Evolutionary conservation across 1,139 yeast genomes (phyloP).

Genomic region (Yamadazyma aaseri): DNA sequence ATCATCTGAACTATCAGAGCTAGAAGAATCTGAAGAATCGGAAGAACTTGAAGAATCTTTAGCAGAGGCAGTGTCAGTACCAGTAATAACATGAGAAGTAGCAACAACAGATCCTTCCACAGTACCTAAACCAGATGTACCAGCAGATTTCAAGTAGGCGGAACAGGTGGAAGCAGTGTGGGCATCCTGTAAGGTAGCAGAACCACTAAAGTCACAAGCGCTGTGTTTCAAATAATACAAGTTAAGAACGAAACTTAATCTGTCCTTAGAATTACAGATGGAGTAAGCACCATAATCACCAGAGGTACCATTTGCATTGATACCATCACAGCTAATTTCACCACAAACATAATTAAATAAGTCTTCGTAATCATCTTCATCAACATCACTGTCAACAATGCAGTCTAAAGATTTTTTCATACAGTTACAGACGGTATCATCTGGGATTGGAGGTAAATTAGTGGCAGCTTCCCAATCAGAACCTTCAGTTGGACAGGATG

Average conservation of each 20-base stretch:
- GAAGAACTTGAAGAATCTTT: constrained; percentile 24
- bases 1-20: constrained; percentile 23
- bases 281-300: constrained; percentile 45
- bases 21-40: constrained; percentile 18
- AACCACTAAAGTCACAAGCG: constrained; percentile 45
- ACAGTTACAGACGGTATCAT: constrained; percentile 39
- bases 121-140: constrained; percentile 26
- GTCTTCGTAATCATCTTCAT: constrained; percentile 31
- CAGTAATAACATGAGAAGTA: constrained; percentile 18
- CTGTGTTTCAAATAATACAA: constrained; percentile 35
- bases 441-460: constrained; percentile 47
- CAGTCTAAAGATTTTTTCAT: constrained; percentile 33
- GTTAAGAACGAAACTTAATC: constrained; percentile 42
- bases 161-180: constrained; percentile 34
- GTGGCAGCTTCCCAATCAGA: constrained; percentile 40
- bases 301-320: constrained; percentile 33
- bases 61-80: constrained; percentile 15
- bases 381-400: constrained; percentile 34
- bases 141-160: constrained; percentile 27
- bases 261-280: constrained; percentile 37
- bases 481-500: constrained; percentile 38
- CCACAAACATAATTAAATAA: constrained; percentile 36
- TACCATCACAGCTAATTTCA: constrained; percentile 35
- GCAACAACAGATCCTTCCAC: constrained; percentile 26
- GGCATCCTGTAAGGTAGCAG: constrained; percentile 33